Conservation (phyloP, 805 yeast species). For the Tetrapisispora pingtungensis region DNA sequence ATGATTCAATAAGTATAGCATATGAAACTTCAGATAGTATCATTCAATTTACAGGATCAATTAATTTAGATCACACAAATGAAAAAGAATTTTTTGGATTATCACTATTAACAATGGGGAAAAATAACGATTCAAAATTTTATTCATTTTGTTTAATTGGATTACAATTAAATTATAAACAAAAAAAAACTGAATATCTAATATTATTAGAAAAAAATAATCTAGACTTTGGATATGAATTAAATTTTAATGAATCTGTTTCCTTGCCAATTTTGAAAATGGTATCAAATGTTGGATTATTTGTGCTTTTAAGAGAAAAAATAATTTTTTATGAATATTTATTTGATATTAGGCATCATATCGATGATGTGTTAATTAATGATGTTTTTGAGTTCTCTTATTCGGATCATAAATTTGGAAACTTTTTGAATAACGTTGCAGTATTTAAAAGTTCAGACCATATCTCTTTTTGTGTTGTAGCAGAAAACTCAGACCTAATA, state of each 20-base stretch:
- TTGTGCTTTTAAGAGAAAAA: constrained; percentile 9
- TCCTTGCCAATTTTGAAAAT: constrained; percentile 5
- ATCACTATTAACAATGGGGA: not conserved
- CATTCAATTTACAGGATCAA: constrained; percentile 5
- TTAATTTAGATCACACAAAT: constrained; percentile 2
- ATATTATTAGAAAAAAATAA: not conserved
- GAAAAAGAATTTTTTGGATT: constrained; percentile 3
- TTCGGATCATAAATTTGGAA: not conserved
- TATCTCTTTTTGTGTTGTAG: constrained; percentile 5
- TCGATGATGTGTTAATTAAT: constrained; percentile 7
- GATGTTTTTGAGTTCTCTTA: constrained; percentile 1
- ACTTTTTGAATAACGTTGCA: not conserved
- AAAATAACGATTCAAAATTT: not conserved
- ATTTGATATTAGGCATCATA: constrained; percentile 11
- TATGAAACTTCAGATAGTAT: constrained; percentile 4
- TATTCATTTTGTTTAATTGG: not conserved
- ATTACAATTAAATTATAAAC: not conserved
- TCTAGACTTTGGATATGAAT: not conserved
- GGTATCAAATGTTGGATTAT: constrained; percentile 16
- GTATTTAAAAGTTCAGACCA: constrained; percentile 4
- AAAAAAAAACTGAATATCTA: not conserved
- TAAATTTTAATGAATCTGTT: not conserved
- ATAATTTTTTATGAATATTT: constrained; percentile 10
- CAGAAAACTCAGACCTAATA: constrained; percentile 1
- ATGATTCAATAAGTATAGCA: not conserved